Percentiles rank a stretch among this genome's conserved stretches.
These are phyloP conservation scores for Gloeopeniophorella convolvens DNA, from an alignment of 768 basidiomycete genomes.

Conservation along the genomic window DNA sequence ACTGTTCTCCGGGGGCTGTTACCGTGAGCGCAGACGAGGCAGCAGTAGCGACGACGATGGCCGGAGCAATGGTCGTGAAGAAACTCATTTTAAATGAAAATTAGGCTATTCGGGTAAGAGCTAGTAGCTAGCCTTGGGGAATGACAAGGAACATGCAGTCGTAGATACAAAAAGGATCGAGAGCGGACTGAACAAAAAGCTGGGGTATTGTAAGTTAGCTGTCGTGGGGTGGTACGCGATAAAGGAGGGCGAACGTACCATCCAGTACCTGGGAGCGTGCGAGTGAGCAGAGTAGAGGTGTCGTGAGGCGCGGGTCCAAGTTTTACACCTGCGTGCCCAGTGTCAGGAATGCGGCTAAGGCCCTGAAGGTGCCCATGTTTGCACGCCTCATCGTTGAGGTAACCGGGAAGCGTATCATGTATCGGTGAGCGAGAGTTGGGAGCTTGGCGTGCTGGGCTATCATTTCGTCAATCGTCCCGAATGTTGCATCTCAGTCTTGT, in stretches of 20 bases:
- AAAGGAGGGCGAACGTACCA: neutral
- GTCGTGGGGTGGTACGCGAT: too few species aligned
- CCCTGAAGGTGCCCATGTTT: too few species aligned
- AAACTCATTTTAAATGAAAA: neutral
- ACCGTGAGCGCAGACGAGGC: neutral
- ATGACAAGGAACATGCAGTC: neutral
- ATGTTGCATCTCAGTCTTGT: too few species aligned
- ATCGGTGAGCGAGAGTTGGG: too few species aligned
- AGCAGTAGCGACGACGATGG: neutral
- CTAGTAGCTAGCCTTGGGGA: neutral
- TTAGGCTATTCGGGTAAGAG: neutral
- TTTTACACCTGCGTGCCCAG: neutral
- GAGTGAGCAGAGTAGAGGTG: neutral
- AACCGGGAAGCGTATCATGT: too few species aligned
- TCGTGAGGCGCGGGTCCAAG: too few species aligned
- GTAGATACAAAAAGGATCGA: neutral
- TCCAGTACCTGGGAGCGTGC: slow-evolving; percentile 1
- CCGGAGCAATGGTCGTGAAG: neutral
- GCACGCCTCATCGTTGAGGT: too few species aligned
- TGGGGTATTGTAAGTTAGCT: neutral
- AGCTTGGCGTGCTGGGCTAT: too few species aligned
- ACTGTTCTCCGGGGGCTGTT: neutral
- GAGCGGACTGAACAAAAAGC: neutral
- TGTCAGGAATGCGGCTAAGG: neutral
- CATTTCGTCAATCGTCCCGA: too few species aligned